A percentile compares a stretch with the other conserved stretches of the same genome.
Conservation (phyloP, 768 basidiomycete genomes). For the Termitomyces titanicus region DNA sequence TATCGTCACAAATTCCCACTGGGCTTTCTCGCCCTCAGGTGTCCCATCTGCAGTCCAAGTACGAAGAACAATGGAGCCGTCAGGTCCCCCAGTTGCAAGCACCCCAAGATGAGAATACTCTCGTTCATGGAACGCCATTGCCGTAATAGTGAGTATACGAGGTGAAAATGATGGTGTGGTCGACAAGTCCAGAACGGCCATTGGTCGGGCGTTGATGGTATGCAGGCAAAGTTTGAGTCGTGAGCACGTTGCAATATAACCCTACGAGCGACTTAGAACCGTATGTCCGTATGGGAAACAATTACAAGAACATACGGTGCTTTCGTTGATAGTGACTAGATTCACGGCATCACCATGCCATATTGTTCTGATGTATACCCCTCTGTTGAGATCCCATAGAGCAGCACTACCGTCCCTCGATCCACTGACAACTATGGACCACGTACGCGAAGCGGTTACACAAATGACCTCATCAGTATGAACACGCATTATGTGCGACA, state of each 20-base stretch:
- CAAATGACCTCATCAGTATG: slow-evolving; percentile 68
- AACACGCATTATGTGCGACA: slow-evolving; percentile 77
- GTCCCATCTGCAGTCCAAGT: slow-evolving; percentile 84
- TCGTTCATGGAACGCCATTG: slow-evolving; percentile 84
- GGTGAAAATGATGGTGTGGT: slow-evolving; percentile 37
- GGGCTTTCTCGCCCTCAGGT: slow-evolving; percentile 57
- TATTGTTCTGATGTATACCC: slow-evolving; percentile 76
- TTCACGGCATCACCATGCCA: slow-evolving; percentile 68
- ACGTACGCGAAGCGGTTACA: slow-evolving; percentile 70
- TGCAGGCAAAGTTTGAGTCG: slow-evolving; percentile 67
- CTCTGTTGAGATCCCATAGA: slow-evolving; percentile 87
- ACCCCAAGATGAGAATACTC: slow-evolving; percentile 79
- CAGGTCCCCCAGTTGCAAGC: slow-evolving; percentile 75
- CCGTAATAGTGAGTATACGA: slow-evolving; percentile 58
- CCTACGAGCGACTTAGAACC: slow-evolving; percentile 40
- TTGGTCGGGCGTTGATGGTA: slow-evolving; percentile 81
- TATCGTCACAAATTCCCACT: slow-evolving; percentile 73
- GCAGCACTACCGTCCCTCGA: slow-evolving; percentile 84
- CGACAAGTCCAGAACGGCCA: slow-evolving; percentile 65
- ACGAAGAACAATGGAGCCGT: slow-evolving; percentile 74
- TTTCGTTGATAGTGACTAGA: slow-evolving; percentile 78
- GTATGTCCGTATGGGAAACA: neutral
- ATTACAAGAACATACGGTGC: slow-evolving; percentile 59
- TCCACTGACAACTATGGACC: slow-evolving; percentile 83
- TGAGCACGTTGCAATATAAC: slow-evolving; percentile 86